Conservation (phyloP, 257 asterid species). For the Nicotiana sylvestris region DNA sequence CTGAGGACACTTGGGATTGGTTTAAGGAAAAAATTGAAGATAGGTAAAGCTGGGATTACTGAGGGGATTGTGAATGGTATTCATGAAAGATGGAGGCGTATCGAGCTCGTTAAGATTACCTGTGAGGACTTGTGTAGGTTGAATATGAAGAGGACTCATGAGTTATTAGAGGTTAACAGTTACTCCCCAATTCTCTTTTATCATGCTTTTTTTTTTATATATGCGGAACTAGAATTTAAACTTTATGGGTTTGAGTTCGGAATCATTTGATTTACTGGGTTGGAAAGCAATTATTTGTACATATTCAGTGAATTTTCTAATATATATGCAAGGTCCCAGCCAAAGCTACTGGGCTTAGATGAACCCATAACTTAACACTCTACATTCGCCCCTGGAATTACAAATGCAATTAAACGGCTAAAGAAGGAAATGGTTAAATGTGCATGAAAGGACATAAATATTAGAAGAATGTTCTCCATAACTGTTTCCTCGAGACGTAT, state of each 20-base stretch:
- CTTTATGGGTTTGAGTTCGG: neutral
- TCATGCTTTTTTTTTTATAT: neutral
- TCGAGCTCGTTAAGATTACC: constrained; percentile 69
- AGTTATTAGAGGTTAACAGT: constrained; percentile 65
- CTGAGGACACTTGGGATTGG: constrained; percentile 60
- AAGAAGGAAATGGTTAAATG: neutral
- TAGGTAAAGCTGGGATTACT: constrained; percentile 88
- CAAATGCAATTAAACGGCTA: neutral
- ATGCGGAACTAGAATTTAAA: no score
- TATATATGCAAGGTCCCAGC: no score
- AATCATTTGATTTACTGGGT: no score
- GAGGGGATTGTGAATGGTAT: constrained; percentile 97
- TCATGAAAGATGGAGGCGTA: constrained; percentile 93
- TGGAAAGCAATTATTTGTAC: no score
- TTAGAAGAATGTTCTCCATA: neutral
- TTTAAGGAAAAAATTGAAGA: constrained; percentile 63
- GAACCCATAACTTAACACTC: no score
- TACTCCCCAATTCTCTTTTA: neutral
- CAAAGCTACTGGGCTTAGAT: no score
- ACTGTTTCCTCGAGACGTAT: neutral
- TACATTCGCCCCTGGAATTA: neutral
- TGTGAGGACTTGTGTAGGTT: constrained; percentile 84
- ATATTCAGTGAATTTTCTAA: no score
- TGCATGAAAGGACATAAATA: neutral
- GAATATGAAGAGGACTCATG: constrained; percentile 99